These are phyloP conservation scores for Entoloma clypeatum DNA, from an alignment of 1,284 basidiomycete genomes.

Conservation along the genomic window DNA sequence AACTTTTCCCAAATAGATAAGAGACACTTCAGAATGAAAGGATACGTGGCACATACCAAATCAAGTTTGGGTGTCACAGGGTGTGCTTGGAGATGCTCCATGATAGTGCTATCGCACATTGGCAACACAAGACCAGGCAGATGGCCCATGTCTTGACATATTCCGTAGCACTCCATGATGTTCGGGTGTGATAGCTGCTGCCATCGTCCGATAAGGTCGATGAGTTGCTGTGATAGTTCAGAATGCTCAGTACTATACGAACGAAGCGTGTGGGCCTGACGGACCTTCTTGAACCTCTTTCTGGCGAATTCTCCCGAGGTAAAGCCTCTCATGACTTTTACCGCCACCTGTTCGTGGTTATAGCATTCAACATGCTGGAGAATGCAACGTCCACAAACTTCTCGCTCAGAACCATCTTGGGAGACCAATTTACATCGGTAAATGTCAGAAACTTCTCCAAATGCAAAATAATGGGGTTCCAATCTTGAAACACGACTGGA, in stretches of 20 bases:
- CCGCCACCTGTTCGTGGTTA: background rate
- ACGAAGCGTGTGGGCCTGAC: background rate
- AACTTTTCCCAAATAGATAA: background rate
- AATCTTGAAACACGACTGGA: conserved; percentile 3
- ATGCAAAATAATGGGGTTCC: conserved; percentile 1
- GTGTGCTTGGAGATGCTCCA: background rate
- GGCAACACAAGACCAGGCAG: conserved; percentile 3
- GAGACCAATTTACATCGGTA: conserved; percentile 1
- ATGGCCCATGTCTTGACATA: background rate
- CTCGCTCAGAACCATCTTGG: background rate
- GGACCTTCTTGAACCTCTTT: background rate
- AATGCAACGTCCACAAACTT: background rate
- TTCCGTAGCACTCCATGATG: conserved; percentile 1
- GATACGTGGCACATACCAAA: background rate
- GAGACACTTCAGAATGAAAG: background rate
- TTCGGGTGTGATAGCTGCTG: background rate
- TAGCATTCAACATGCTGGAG: background rate
- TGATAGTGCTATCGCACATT: background rate
- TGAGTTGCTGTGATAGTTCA: background rate
- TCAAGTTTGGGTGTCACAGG: background rate
- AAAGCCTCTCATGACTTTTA: conserved; percentile 4
- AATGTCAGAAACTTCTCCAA: conserved; percentile 3
- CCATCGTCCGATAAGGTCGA: background rate
- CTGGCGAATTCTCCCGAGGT: background rate
- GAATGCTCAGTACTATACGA: background rate